Conservation (phyloP, 1,284 basidiomycete species). For the Pseudozyma pruni region DNA sequence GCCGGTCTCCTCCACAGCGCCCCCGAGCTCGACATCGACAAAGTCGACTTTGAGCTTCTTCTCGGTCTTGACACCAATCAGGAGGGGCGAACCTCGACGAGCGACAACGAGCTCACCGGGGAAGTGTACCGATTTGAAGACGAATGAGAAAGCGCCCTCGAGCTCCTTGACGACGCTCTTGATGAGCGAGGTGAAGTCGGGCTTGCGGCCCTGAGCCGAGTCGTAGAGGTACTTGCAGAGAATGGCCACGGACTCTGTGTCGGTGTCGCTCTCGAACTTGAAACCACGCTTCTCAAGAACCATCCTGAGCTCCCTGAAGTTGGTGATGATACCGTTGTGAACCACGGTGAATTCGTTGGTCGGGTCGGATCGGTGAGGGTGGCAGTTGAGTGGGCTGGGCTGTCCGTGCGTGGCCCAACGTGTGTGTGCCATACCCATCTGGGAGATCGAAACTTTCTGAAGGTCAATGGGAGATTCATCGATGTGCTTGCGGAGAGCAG, state of each 20-base stretch:
- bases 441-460: constrained; percentile 82
- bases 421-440: constrained; percentile 98
- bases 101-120: constrained; percentile 96
- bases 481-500: constrained; percentile 90
- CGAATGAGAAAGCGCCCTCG: constrained; percentile 99
- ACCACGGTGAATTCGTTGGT: constrained; percentile 88
- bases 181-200: constrained; percentile 89
- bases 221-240: constrained; percentile 97
- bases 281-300: constrained; percentile 96
- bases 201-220: constrained; percentile 85
- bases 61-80: constrained; percentile 99
- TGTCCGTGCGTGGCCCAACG: constrained; percentile 99
- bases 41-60: constrained; percentile 99
- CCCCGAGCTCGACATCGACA: constrained; percentile 85
- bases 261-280: constrained; percentile 94
- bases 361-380: constrained; percentile 89
- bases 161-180: constrained; percentile 98
- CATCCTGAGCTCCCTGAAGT: constrained; percentile 85
- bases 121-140: constrained; percentile 97
- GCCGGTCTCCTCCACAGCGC: constrained; percentile 50
- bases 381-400: constrained; percentile 84
- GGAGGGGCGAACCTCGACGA: constrained; percentile 93
- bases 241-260: constrained; percentile 96
- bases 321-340: constrained; percentile 99
- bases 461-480: constrained; percentile 81